Evolutionary conservation across 148 eudicot genomes (phyloP).

Genomic region (Oxyria digyna): DNA sequence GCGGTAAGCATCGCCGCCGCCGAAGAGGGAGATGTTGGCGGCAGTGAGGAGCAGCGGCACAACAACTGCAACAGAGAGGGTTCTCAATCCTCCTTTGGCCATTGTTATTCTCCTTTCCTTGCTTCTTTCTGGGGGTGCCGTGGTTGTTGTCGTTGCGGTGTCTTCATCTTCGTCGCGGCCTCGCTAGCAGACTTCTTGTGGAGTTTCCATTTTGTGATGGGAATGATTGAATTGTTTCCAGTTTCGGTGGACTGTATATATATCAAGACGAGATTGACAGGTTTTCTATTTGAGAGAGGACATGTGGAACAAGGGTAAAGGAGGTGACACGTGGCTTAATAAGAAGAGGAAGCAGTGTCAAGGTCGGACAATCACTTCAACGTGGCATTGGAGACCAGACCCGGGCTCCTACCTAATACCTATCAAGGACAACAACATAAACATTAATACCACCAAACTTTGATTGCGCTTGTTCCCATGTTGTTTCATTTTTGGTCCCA

Average conservation of each 20-base stretch:
- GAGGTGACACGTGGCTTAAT: background rate
- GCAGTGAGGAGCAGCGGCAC: slow-evolving; percentile 41
- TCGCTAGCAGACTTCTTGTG: background rate
- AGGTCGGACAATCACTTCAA: background rate
- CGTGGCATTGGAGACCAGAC: background rate
- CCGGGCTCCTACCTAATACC: no score
- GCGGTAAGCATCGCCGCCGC: slow-evolving; percentile 19
- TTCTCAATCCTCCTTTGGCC: slow-evolving; percentile 56
- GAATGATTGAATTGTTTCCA: background rate
- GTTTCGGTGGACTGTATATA: background rate
- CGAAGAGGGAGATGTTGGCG: slow-evolving; percentile 32
- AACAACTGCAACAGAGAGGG: slow-evolving; percentile 43
- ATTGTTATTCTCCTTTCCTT: slow-evolving; percentile 20
- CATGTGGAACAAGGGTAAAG: background rate
- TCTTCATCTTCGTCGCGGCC: background rate
- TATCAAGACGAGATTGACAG: no score
- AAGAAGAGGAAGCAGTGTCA: background rate
- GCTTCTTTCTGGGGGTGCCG: background rate
- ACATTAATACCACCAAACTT: no score
- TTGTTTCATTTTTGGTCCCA: no score
- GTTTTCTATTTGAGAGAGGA: background rate
- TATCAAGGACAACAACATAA: no score
- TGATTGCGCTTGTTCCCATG: no score
- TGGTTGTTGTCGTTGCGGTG: background rate
- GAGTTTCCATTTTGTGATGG: background rate